Evolutionary conservation across 2,329 filamentous ascomycete species (phyloP), one percentile per base, ranked within the genome.

Genomic region (Tricladium varicosporioides): DNA sequence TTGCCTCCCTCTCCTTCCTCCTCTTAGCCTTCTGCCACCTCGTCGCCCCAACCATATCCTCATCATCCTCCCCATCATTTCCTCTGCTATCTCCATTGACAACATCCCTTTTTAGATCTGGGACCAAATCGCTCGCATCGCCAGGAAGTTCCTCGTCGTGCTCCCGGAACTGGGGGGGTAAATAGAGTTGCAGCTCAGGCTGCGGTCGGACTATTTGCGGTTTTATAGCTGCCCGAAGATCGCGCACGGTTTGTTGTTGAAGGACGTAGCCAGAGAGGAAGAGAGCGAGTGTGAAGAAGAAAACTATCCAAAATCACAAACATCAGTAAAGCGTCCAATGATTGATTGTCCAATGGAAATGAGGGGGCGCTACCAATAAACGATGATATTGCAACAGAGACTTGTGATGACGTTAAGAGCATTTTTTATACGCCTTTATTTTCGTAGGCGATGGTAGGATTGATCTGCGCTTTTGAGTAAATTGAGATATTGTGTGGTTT

Each of bases 231-330:
- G 80, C 77, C 66, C 93, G 89, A 32, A 97, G 80, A 65, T 87
- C 87, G 60, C 82, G 83, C 4, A 96, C 83, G 0, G 91, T 94
- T 66, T 91, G 85, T 73, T 97, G 92, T 69, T 97, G 92, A 53
- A 96, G 81, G 2, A 86, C 82, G 72, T 95, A 96, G 67, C 92
- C 92, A 51, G 89, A 91, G 32, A 96, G 79, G 72, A 97, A 97
- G 22, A 97, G 84, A 4, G 92, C 83, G 40, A 86, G 73, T 2
- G 92, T 96, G 73, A 91, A 96, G 22, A 89, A 71, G 61, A 90
- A 76, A 58, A 96, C 88, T 87, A 57, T 31, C 32, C 14, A 32
- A 42, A 42, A 27, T 27, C 22, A 27, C 7, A 27, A 27, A 4
- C 22, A 7, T 27, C 7, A 27, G 22, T 27, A 7, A 27, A 27